These are phyloP conservation scores for Epichloe brachyelytri DNA, from an alignment of 2,329 filamentous ascomycete genomes.

Conservation along the genomic window DNA sequence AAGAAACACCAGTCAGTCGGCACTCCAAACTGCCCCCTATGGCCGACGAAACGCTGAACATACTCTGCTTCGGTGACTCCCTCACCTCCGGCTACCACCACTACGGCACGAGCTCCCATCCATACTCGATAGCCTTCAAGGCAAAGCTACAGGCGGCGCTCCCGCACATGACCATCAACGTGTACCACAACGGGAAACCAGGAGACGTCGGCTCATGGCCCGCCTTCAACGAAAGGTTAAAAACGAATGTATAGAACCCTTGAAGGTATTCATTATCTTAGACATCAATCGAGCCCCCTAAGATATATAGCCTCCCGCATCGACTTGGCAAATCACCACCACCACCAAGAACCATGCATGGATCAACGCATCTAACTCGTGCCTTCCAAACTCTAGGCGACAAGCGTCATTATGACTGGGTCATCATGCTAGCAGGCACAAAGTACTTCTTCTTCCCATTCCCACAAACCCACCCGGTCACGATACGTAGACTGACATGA, in stretches of 20 bases:
- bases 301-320: no score
- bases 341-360: no score
- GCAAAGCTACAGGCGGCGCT: constrained; percentile 34
- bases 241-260: constrained; percentile 19
- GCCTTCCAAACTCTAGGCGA: constrained; percentile 8
- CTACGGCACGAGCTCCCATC: constrained; percentile 30
- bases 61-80: constrained; percentile 54
- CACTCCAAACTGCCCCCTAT: background rate
- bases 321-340: no score
- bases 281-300: background rate
- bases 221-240: constrained; percentile 19
- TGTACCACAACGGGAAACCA: constrained; percentile 36
- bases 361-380: no score
- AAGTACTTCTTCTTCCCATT: constrained; percentile 27
- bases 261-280: background rate
- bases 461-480: background rate
- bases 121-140: constrained; percentile 39
- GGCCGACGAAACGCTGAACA: constrained; percentile 24
- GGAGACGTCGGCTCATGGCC: constrained; percentile 34
- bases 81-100: constrained; percentile 43
- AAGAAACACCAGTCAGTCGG: no score
- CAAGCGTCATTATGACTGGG: constrained; percentile 39
- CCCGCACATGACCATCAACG: constrained; percentile 26
- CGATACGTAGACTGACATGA: background rate
- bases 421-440: constrained; percentile 50